Conservation (phyloP, 306 rosid species). For the Pterocarpus santalinus region DNA sequence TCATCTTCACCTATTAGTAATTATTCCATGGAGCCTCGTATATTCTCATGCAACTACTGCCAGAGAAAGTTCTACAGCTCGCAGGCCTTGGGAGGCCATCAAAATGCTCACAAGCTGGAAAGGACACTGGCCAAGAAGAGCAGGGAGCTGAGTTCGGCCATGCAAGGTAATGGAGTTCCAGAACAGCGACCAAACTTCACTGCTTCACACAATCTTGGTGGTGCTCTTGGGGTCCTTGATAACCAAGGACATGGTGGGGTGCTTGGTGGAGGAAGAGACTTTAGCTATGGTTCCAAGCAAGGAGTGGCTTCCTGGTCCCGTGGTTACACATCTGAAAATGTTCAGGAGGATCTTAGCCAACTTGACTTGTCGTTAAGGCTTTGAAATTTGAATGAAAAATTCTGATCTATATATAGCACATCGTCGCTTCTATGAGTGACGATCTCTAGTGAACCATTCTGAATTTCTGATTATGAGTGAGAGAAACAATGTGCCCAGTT, state of each 20-base stretch:
- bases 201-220: constrained; percentile 27
- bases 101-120: constrained; percentile 92
- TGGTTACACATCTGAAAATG: constrained; percentile 51
- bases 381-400: constrained; percentile 41
- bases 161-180: constrained; percentile 30
- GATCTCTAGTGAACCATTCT: constrained; percentile 1
- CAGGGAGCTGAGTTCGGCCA: constrained; percentile 62
- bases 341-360: constrained; percentile 73
- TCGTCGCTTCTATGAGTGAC: constrained; percentile 15
- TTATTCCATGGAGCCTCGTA: constrained; percentile 52
- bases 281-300: constrained; percentile 47
- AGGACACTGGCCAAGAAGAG: constrained; percentile 91
- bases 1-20: constrained; percentile 52
- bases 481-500: constrained; percentile 16
- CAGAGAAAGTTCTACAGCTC: constrained; percentile 87
- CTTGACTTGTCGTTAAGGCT: constrained; percentile 91
- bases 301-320: constrained; percentile 54
- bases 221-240: constrained; percentile 31
- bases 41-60: constrained; percentile 92
- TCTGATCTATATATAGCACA: not conserved
- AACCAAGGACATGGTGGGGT: constrained; percentile 45
- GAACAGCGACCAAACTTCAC: constrained; percentile 27
- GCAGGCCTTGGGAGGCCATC: constrained; percentile 94
- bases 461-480: constrained; percentile 8
- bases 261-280: constrained; percentile 45